Base-by-base conservation (phyloP, 495 filamentous ascomycete species). In the Friedmanniomyces simplex region DNA sequence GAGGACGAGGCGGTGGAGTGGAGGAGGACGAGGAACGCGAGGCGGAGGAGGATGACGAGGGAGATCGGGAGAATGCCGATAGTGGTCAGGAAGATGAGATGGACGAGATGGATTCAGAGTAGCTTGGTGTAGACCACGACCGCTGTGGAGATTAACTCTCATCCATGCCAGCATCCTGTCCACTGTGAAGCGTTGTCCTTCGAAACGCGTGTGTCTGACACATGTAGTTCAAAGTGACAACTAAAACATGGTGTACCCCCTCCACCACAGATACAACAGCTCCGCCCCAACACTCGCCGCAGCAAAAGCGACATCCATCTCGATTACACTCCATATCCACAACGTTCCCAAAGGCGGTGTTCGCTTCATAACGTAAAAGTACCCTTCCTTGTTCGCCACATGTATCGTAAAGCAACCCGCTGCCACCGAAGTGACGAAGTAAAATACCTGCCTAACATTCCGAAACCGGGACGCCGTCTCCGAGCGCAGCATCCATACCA, bases 311-410 rank as follows among this genome's bases (percentile, higher is more conserved):
- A 94, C 73, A n/a, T 85, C 73, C 72, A 96, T 79, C 71, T 98
- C 93, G 48, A 96, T 74, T 34, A 96, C 82, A 18, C 84, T 84
- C 93, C 91, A 98, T 14, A 98, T 81, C 91, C 91, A 96, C 20
- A 96, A 68, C 16, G 87, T 89, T 1, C 89, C 94, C n/a, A 95
- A 68, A 21, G 89, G 82, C 21, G 93, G 93, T 0, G 89, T 87
- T 54, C 80, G 82, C 74, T 95, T 94, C 93, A 98, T 91, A 2
- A 95, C 83, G 12, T 83, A 87, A 66, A 89, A 83, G 64, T 96
- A 96, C 0, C 83, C 81, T 52, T 82, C 77, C 28, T 71, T 76
- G 66, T 96, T 98, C 4, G 86, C 88, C 20, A 89, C 82, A 55
- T 84, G 73, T 37, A 97, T 83, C 37, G 96, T 74, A 69, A 88